These are phyloP conservation scores for Collybiopsis luxurians DNA, from an alignment of 768 basidiomycete species.

Conservation along the genomic window DNA sequence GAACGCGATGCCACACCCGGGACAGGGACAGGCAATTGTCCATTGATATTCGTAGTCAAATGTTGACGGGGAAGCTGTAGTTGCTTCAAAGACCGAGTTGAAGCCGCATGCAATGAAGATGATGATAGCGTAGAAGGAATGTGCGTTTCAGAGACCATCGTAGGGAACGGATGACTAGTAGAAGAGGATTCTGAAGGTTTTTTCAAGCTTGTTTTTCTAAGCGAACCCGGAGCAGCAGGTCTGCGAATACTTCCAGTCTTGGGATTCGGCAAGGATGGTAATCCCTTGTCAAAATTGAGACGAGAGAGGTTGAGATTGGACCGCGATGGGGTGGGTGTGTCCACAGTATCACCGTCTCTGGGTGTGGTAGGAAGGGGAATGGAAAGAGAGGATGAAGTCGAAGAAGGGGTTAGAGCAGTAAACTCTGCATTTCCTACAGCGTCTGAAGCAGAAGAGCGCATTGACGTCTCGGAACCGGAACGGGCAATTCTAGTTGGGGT, in stretches of 20 bases:
- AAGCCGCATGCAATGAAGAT: slow-evolving; percentile 10
- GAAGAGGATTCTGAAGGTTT: slow-evolving; percentile 6
- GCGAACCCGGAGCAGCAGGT: not conserved
- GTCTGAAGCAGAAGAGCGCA: slow-evolving; percentile 1
- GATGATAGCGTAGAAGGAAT: slow-evolving; percentile 23
- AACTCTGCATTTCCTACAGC: slow-evolving; percentile 18
- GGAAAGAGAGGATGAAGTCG: slow-evolving; percentile 32
- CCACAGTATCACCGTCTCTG: slow-evolving; percentile 17
- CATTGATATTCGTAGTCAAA: slow-evolving; percentile 15
- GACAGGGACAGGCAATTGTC: slow-evolving; percentile 33
- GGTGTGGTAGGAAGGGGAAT: slow-evolving; percentile 33
- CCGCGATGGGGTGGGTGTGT: not conserved
- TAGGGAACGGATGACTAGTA: not conserved
- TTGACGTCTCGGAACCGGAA: slow-evolving; percentile 5
- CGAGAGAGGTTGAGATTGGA: slow-evolving; percentile 8
- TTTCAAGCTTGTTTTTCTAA: not conserved
- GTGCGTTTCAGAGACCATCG: slow-evolving; percentile 28
- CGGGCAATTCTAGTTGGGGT: slow-evolving; percentile 1
- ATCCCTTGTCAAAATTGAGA: slow-evolving; percentile 23
- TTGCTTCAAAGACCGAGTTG: slow-evolving; percentile 19
- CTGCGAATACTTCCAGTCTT: slow-evolving; percentile 13
- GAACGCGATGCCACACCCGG: slow-evolving; percentile 16
- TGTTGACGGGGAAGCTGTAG: slow-evolving; percentile 28
- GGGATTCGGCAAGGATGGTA: slow-evolving; percentile 27
- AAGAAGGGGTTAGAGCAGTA: slow-evolving; percentile 14